These are phyloP conservation scores for Dendrocalamus latiflorus DNA, from an alignment of 202 grass and related monocot genomes.

Conservation along the genomic window DNA sequence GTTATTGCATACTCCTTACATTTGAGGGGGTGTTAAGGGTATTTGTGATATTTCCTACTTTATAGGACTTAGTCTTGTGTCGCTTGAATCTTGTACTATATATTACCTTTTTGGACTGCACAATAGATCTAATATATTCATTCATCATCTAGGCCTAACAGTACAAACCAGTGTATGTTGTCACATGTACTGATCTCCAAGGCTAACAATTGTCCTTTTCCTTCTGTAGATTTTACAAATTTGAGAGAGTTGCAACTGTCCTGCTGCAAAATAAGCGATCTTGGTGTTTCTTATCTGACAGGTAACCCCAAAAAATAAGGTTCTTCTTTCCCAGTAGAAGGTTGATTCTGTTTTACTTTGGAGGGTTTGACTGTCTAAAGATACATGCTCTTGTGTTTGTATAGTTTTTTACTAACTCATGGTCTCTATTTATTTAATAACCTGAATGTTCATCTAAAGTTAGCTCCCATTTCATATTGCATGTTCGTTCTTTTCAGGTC, in stretches of 20 bases:
- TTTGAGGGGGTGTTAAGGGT: no score
- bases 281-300: slow-evolving; percentile 60
- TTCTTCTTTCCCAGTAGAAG: neutral
- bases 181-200: neutral
- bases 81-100: no score
- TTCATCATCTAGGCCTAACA: no score
- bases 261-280: slow-evolving; percentile 77
- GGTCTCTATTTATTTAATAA: slow-evolving; percentile 10
- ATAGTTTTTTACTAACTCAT: neutral
- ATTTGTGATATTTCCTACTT: no score
- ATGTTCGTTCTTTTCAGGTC: slow-evolving; percentile 46
- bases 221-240: slow-evolving; percentile 67
- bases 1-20: no score
- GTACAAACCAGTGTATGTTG: neutral
- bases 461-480: neutral
- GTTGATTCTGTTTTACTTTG: slow-evolving; percentile 12
- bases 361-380: neutral
- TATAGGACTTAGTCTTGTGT: no score
- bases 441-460: neutral
- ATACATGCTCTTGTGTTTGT: slow-evolving; percentile 1
- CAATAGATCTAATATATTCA: no score
- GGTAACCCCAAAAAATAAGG: slow-evolving; percentile 45
- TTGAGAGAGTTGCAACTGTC: slow-evolving; percentile 79
- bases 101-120: no score
- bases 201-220: slow-evolving; percentile 8